Percentiles rank a stretch among this genome's conserved stretches.
phyloP scores from a whole-genome alignment of 1,284 basidiomycete genomes.

The Taiwanofungus camphoratus region DNA sequence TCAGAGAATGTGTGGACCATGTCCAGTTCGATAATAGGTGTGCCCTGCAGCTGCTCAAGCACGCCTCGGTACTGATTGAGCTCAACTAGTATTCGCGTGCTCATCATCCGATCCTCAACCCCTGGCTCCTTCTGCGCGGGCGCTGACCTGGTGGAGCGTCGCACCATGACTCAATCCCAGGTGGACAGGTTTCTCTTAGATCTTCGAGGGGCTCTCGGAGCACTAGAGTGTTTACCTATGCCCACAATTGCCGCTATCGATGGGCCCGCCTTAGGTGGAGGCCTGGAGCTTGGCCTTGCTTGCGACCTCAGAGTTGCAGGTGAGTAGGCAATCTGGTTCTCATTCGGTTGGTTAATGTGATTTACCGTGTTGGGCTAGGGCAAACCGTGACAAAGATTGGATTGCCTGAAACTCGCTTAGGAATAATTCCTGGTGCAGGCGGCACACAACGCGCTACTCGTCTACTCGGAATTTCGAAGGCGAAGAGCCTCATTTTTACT shows the following conservation, averaged over 20 bases:
- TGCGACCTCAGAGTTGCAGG: constrained; percentile 88
- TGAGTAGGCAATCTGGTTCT: constrained; percentile 25
- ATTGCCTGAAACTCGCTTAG: constrained; percentile 78
- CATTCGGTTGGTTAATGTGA: neutral
- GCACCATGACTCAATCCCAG: constrained; percentile 70
- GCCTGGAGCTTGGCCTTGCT: constrained; percentile 80
- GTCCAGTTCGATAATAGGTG: constrained; percentile 66
- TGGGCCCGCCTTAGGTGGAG: constrained; percentile 89
- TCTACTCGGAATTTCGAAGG: constrained; percentile 74
- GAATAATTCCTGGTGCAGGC: constrained; percentile 95
- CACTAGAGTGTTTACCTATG: constrained; percentile 76
- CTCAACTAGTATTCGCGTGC: constrained; percentile 55
- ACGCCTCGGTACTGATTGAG: neutral
- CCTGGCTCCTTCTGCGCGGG: constrained; percentile 87
- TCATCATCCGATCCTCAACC: constrained; percentile 75
- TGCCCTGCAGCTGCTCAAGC: constrained; percentile 6
- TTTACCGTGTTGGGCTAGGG: constrained; percentile 27
- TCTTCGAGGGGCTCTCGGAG: constrained; percentile 67
- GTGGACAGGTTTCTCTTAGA: constrained; percentile 78
- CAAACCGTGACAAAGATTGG: constrained; percentile 70
- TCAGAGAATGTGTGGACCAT: constrained; percentile 64
- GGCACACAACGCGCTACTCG: constrained; percentile 86
- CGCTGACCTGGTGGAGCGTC: constrained; percentile 85
- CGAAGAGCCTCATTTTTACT: constrained; percentile 87
- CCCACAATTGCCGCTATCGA: constrained; percentile 92